Percentiles rank a stretch among this genome's conserved stretches.
Conservation (phyloP, 2,329 filamentous ascomycete species). For the Penicillium oxalicum region DNA sequence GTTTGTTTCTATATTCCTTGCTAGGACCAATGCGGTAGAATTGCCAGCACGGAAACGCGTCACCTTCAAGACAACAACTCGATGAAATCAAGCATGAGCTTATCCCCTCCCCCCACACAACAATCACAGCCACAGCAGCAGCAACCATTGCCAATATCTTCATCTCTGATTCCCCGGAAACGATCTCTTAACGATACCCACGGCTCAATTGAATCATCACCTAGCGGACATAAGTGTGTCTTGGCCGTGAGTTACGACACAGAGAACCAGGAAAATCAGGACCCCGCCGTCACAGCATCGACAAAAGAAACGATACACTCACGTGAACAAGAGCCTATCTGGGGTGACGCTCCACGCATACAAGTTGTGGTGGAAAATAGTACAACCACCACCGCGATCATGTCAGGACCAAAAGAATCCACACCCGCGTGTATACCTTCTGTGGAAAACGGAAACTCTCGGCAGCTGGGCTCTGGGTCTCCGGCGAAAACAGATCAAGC, state of each 20-base stretch:
- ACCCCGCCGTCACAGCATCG: conserved; percentile 2
- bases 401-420: background rate
- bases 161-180: conserved; percentile 21
- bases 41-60: background rate
- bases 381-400: background rate
- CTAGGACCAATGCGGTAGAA: background rate
- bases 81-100: conserved; percentile 18
- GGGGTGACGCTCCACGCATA: background rate
- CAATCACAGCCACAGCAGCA: conserved; percentile 7
- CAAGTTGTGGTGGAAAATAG: background rate
- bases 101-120: conserved; percentile 16
- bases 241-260: conserved; percentile 5
- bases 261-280: conserved; percentile 22
- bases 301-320: background rate
- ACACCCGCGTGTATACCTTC: background rate
- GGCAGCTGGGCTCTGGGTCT: background rate
- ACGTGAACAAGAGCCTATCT: background rate
- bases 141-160: conserved; percentile 12
- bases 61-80: conserved; percentile 1
- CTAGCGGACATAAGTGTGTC: conserved; percentile 9
- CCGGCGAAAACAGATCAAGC: conserved; percentile 7
- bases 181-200: conserved; percentile 27
- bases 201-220: conserved; percentile 8
- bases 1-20: no score
- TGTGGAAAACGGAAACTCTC: background rate